phyloP scores from a whole-genome alignment of 179 eudicot genomes.

The Silene coronaria region DNA sequence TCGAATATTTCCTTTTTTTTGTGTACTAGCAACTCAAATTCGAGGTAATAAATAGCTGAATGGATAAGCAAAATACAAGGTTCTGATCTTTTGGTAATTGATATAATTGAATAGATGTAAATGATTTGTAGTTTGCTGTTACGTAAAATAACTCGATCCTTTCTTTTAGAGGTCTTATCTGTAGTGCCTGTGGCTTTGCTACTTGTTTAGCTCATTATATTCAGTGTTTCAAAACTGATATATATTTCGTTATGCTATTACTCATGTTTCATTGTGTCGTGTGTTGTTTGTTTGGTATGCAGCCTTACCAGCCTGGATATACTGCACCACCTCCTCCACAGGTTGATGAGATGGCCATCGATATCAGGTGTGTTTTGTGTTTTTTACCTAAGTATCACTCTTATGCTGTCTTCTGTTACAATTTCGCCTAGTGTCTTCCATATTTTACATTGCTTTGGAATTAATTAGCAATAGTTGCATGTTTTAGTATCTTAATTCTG shows the following conservation, averaged over 20 bases:
- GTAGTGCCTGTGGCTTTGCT: conserved; percentile 1
- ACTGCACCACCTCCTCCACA: conserved; percentile 66
- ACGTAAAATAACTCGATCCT: neutral
- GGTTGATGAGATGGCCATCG: conserved; percentile 53
- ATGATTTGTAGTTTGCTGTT: neutral
- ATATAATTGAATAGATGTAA: neutral
- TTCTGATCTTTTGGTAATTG: neutral
- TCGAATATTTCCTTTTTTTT: neutral
- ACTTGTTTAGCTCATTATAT: neutral
- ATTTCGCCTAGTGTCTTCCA: neutral
- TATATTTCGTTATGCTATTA: no score
- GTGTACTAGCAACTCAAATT: neutral
- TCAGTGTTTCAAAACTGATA: no score
- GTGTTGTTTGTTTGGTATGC: conserved; percentile 20
- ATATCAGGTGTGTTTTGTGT: conserved; percentile 47
- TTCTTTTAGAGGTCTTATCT: neutral
- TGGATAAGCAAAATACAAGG: no score
- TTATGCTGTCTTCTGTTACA: neutral
- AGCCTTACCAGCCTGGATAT: conserved; percentile 77
- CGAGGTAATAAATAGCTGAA: neutral
- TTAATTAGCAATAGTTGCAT: neutral
- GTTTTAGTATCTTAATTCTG: neutral
- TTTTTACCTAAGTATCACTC: neutral
- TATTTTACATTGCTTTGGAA: neutral
- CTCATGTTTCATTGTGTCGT: conserved; percentile 1